These are phyloP conservation scores for Boletus tylopilopsis DNA, from an alignment of 768 basidiomycete species.

Conservation along the genomic window DNA sequence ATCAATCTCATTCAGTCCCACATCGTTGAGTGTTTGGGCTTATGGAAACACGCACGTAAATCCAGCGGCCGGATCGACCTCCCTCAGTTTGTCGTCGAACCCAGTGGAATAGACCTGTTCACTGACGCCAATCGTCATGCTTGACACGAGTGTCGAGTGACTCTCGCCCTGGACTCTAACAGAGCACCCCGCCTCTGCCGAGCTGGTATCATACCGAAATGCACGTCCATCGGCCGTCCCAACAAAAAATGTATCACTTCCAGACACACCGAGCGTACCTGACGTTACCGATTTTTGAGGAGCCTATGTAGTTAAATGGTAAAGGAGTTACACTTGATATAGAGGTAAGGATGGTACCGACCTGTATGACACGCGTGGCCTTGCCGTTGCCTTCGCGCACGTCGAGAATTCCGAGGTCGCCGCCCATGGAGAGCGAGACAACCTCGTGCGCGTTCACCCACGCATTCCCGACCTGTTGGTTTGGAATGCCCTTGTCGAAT, in stretches of 20 bases:
- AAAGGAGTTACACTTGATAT: not conserved
- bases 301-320: slow-evolving; percentile 46
- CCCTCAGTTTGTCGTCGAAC: slow-evolving; percentile 76
- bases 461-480: slow-evolving; percentile 88
- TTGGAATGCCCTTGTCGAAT: slow-evolving; percentile 64
- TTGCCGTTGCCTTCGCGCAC: slow-evolving; percentile 54
- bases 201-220: slow-evolving; percentile 51
- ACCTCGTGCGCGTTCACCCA: slow-evolving; percentile 72
- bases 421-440: slow-evolving; percentile 79
- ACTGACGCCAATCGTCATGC: slow-evolving; percentile 43
- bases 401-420: slow-evolving; percentile 82
- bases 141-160: slow-evolving; percentile 70
- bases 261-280: slow-evolving; percentile 37
- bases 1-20: not conserved
- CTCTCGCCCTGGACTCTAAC: slow-evolving; percentile 56
- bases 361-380: slow-evolving; percentile 59
- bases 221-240: slow-evolving; percentile 81
- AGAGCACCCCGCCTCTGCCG: slow-evolving; percentile 7
- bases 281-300: slow-evolving; percentile 81
- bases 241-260: slow-evolving; percentile 61
- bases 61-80: slow-evolving; percentile 44
- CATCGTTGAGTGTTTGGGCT: not conserved
- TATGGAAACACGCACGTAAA: slow-evolving; percentile 26
- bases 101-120: slow-evolving; percentile 68
- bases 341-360: slow-evolving; percentile 36